Percentiles rank a stretch among this genome's conserved stretches.
Evolutionary conservation across 192 early-diverging fungal species (phyloP).

Genomic region (Entomortierella chlamydospora): DNA sequence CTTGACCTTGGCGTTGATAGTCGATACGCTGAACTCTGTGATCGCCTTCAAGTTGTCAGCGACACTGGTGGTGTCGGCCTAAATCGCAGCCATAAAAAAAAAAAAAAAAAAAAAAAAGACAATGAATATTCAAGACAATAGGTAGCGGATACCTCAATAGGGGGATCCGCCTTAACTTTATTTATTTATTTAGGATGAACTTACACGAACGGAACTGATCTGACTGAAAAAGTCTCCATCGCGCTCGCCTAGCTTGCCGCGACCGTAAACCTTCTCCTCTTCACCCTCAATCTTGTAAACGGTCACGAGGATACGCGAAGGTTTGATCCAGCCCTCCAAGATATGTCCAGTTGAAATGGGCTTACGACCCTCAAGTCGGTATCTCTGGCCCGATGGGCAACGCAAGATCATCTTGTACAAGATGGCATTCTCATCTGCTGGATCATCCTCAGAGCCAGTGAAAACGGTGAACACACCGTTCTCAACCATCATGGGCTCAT

Average conservation of each 20-base stretch:
- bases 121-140: too few relatives aligned
- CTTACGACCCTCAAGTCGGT: conserved; percentile 57
- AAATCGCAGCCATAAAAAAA: background rate
- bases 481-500: conserved; percentile 57
- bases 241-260: conserved; percentile 50
- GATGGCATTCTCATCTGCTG: conserved; percentile 48
- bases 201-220: conserved; percentile 39
- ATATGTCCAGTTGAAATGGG: conserved; percentile 41
- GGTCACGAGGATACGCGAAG: conserved; percentile 50
- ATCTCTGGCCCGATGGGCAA: conserved; percentile 48
- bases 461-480: conserved; percentile 55
- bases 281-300: conserved; percentile 43
- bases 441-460: conserved; percentile 30
- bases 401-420: conserved; percentile 52
- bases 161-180: too few relatives aligned
- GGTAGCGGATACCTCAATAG: too few relatives aligned
- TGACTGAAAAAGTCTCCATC: conserved; percentile 51
- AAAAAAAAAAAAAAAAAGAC: conserved; percentile 1
- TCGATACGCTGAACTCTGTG: conserved; percentile 24
- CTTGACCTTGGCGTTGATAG: conserved; percentile 16
- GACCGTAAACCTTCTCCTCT: conserved; percentile 45
- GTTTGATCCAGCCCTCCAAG: conserved; percentile 52
- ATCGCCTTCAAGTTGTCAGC: conserved; percentile 21
- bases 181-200: background rate
- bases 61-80: conserved; percentile 29